phyloP scores from a whole-genome alignment of 2,329 filamentous ascomycete genomes.

The Lasiodiplodia sp. region DNA sequence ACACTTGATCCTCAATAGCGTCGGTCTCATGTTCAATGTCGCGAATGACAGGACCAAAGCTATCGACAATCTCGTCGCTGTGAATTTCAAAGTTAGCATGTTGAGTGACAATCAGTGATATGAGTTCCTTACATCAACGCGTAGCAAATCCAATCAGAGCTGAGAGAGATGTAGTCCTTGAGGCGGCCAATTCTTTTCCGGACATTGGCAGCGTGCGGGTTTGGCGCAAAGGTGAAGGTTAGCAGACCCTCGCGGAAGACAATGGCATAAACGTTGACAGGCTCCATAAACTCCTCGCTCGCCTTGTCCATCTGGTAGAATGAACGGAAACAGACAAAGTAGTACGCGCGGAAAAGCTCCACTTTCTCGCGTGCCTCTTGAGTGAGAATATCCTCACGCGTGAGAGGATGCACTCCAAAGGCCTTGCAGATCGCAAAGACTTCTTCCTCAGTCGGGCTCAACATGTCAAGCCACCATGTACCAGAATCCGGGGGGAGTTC shows the following conservation, averaged over 20 bases:
- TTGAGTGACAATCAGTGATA: neutral
- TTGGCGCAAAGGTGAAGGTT: constrained; percentile 91
- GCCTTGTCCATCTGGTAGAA: constrained; percentile 85
- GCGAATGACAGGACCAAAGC: constrained; percentile 87
- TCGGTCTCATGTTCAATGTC: constrained; percentile 90
- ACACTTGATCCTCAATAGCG: constrained; percentile 93
- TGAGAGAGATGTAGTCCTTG: constrained; percentile 93
- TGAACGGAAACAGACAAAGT: constrained; percentile 96
- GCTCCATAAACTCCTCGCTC: constrained; percentile 84
- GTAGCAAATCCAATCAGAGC: constrained; percentile 99
- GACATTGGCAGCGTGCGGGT: constrained; percentile 86
- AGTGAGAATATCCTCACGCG: constrained; percentile 93
- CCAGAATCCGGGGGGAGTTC: constrained; percentile 73
- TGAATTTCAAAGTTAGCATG: constrained; percentile 28
- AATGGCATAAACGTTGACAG: constrained; percentile 95
- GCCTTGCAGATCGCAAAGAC: constrained; percentile 88
- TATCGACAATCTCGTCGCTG: constrained; percentile 96
- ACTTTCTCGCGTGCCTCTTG: constrained; percentile 98
- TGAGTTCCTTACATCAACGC: constrained; percentile 78
- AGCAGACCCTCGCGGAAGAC: constrained; percentile 95
- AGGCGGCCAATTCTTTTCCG: constrained; percentile 89
- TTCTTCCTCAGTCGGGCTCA: constrained; percentile 88
- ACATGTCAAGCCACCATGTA: constrained; percentile 99
- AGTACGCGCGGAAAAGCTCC: constrained; percentile 95
- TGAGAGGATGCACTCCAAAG: constrained; percentile 94